phyloP scores from a whole-genome alignment of 768 basidiomycete genomes.

The Russula dissimulans region DNA sequence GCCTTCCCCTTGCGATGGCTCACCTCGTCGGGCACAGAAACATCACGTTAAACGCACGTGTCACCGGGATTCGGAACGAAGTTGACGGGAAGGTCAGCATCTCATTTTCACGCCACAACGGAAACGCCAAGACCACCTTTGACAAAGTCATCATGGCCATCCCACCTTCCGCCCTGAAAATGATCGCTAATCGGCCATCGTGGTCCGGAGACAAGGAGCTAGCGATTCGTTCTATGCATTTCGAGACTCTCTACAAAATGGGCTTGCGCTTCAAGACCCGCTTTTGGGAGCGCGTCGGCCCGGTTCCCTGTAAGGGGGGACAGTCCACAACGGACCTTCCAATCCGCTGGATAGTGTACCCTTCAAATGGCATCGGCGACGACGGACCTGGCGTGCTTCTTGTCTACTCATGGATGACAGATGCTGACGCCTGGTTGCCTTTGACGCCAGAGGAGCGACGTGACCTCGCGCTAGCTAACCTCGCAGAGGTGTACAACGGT shows the following conservation, averaged over 20 bases:
- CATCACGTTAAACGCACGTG: constrained; percentile 21
- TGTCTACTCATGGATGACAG: constrained; percentile 24
- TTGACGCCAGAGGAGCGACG: constrained; percentile 18
- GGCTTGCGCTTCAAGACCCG: constrained; percentile 20
- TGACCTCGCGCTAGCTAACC: constrained; percentile 19
- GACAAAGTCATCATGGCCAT: constrained; percentile 22
- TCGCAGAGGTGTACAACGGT: constrained; percentile 20
- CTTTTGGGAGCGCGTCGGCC: constrained; percentile 17
- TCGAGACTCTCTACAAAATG: constrained; percentile 23
- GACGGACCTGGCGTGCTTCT: constrained; percentile 24
- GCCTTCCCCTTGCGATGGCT: constrained; percentile 21
- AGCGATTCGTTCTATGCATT: constrained; percentile 22
- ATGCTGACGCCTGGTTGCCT: constrained; percentile 19
- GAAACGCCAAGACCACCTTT: constrained; percentile 12
- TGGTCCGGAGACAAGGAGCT: constrained; percentile 20
- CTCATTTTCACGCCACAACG: neutral
- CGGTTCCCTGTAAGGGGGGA: constrained; percentile 8
- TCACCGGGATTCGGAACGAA: constrained; percentile 15
- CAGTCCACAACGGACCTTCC: constrained; percentile 20
- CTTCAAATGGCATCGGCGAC: constrained; percentile 14
- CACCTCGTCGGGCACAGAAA: constrained; percentile 19
- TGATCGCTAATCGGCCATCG: constrained; percentile 21
- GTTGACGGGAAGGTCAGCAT: constrained; percentile 12
- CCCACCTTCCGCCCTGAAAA: constrained; percentile 22
- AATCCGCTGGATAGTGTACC: constrained; percentile 18